Base-by-base conservation (phyloP, 331 rosid genomes). In the Erythrophleum ivorense region DNA sequence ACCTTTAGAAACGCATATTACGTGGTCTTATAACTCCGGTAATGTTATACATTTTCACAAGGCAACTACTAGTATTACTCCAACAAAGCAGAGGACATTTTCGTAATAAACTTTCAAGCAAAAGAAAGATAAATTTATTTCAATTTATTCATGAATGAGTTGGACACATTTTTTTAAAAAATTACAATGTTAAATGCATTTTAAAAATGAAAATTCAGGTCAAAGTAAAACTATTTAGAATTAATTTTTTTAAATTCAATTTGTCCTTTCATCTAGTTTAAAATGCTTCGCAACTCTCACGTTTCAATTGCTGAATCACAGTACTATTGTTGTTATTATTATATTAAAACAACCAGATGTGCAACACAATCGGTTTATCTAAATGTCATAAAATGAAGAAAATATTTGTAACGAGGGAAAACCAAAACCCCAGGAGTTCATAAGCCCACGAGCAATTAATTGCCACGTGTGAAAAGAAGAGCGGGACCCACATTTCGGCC, bases 381-480 rank as follows among this genome's bases (percentile, higher is more conserved):
- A 24, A 24, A 24, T 24, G 29, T 24, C 29, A 24, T 24, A 24
- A 24, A 24, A 24, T 24, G 29, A 24, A 24, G 29, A 24, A 24
- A 24, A 24, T 24, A 24, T 24, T 0, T 24, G 29, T 24, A 24
- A 24, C 29, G 29, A 24, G 1, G 29, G 29, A 24, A 24, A 24
- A 24, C 29, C 29, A 24, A 24, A 24, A 24, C 29, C 2, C 0
- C 19, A 15, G n/a, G 15, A 33, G 46, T 4, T 4, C 33, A 8
- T 31, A 62, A 0, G 68, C n/a, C 68, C 6, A 7, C 38, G 6
- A 34, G 41, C 49, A 45, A 50, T 2, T 46, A 48, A 31, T 1
- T 15, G 76, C 83, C 82, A 72, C 86, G 83, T 83, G 83, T 78
- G 16, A 15, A 5, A 33, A 7, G 67, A 60, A 9, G 36, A 62